phyloP scores from a whole-genome alignment of 805 yeast genomes.

The Monosporozyma unispora region DNA sequence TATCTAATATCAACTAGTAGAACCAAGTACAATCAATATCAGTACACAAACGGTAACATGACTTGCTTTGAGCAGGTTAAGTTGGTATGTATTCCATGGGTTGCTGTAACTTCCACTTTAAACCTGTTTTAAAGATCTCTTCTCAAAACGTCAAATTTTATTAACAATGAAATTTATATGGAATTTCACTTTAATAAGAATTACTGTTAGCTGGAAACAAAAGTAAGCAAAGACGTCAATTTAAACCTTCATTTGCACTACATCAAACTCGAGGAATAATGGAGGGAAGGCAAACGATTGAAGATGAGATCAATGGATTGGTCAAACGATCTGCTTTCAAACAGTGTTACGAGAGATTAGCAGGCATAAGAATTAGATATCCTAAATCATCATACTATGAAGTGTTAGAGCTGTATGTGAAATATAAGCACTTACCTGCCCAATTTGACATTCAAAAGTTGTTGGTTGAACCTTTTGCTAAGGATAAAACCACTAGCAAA shows the following conservation, averaged over 20 bases:
- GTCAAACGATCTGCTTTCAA: slow-evolving; percentile 46
- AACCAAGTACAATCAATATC: too few relatives aligned
- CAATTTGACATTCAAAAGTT: slow-evolving; percentile 28
- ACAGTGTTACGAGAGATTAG: slow-evolving; percentile 36
- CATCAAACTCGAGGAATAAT: neutral
- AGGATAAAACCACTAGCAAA: slow-evolving; percentile 9
- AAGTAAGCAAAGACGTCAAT: neutral
- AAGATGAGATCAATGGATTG: slow-evolving; percentile 34
- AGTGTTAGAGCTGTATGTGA: slow-evolving; percentile 28
- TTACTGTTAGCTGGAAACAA: neutral
- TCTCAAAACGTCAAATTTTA: neutral
- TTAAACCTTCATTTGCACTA: neutral
- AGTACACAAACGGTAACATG: too few relatives aligned
- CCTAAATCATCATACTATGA: slow-evolving; percentile 50
- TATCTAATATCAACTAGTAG: too few relatives aligned
- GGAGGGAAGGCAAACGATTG: slow-evolving; percentile 14
- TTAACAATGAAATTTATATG: neutral
- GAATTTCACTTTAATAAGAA: neutral
- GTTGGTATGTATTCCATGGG: too few relatives aligned
- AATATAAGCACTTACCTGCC: slow-evolving; percentile 22
- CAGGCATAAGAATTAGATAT: slow-evolving; percentile 39
- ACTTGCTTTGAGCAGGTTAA: too few relatives aligned
- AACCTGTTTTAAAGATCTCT: too few relatives aligned
- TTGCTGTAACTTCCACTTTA: neutral
- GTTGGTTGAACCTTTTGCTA: slow-evolving; percentile 21